phyloP scores from a whole-genome alignment of 1,284 basidiomycete species.

The Entoloma clypeatum region DNA sequence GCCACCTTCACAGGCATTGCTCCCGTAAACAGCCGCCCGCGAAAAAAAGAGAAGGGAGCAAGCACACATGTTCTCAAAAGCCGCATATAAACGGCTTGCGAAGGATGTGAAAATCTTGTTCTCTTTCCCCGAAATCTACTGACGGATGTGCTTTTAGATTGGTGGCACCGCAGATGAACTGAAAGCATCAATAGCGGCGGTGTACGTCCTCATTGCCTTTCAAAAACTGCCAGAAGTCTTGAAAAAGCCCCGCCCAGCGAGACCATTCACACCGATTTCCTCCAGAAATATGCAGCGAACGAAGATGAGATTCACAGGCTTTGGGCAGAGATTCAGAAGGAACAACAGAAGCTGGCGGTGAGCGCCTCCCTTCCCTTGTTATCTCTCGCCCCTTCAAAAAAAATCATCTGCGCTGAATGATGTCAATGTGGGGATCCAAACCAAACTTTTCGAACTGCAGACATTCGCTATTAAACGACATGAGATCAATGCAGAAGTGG shows the following conservation, averaged over 20 bases:
- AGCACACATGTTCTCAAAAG: conserved; percentile 20
- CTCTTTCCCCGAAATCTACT: neutral
- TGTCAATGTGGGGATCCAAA: neutral
- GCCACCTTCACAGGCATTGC: neutral
- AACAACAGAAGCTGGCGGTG: conserved; percentile 22
- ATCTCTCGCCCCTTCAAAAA: neutral
- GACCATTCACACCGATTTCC: conserved; percentile 19
- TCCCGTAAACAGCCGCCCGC: conserved; percentile 16
- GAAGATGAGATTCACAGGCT: conserved; percentile 25
- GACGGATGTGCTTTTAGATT: conserved; percentile 9
- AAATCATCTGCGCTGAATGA: too few relatives aligned
- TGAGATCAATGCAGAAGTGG: conserved; percentile 12
- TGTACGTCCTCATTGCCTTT: conserved; percentile 8
- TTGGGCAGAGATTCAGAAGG: conserved; percentile 21
- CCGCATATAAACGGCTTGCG: conserved; percentile 20
- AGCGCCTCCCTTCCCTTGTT: neutral
- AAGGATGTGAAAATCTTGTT: conserved; percentile 17
- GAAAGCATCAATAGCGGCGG: conserved; percentile 5
- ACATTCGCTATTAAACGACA: conserved; percentile 9
- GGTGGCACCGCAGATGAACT: conserved; percentile 15
- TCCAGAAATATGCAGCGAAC: conserved; percentile 22
- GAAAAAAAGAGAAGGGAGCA: conserved; percentile 22
- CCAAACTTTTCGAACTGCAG: conserved; percentile 2
- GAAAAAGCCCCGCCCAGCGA: conserved; percentile 16
- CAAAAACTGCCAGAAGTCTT: neutral